Evolutionary conservation across 1,139 yeast species (phyloP).

Genomic region (Pichia sp.): DNA sequence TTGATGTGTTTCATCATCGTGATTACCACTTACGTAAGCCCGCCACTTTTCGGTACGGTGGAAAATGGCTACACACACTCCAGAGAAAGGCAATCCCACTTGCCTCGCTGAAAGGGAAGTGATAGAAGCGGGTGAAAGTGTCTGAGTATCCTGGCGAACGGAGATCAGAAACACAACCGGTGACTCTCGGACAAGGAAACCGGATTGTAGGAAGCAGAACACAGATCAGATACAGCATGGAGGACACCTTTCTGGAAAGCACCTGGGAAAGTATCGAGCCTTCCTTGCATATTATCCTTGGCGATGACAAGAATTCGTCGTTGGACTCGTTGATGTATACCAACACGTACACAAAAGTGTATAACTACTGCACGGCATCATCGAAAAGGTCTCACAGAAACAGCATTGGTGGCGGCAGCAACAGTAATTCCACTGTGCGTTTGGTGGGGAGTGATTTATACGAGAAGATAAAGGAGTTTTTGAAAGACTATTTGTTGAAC

Average conservation of each 20-base stretch:
- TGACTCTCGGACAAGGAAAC: neutral
- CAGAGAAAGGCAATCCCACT: neutral
- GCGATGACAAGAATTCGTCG: slow-evolving; percentile 61
- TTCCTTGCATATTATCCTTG: slow-evolving; percentile 64
- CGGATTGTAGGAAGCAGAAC: neutral
- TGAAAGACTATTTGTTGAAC: slow-evolving; percentile 55
- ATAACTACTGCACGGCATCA: slow-evolving; percentile 87
- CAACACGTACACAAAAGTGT: slow-evolving; percentile 72
- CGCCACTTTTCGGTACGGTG: neutral
- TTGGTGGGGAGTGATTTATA: slow-evolving; percentile 89
- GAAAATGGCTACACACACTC: neutral
- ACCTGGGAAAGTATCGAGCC: slow-evolving; percentile 79
- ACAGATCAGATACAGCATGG: slow-evolving; percentile 1
- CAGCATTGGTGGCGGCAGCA: slow-evolving; percentile 10
- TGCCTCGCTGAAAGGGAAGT: slow-evolving; percentile 5
- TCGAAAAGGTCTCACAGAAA: slow-evolving; percentile 37
- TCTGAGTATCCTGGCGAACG: neutral
- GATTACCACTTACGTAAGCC: neutral
- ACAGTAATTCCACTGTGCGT: slow-evolving; percentile 29
- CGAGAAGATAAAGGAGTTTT: slow-evolving; percentile 61
- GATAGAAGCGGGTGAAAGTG: neutral
- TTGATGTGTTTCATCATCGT: no score
- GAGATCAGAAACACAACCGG: neutral
- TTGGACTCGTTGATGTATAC: slow-evolving; percentile 71
- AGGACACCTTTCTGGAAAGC: slow-evolving; percentile 41